Percentiles rank a stretch among this genome's conserved stretches.
These are phyloP conservation scores for Auricularia auricula-judae DNA, from an alignment of 768 basidiomycete genomes.

Conservation along the genomic window DNA sequence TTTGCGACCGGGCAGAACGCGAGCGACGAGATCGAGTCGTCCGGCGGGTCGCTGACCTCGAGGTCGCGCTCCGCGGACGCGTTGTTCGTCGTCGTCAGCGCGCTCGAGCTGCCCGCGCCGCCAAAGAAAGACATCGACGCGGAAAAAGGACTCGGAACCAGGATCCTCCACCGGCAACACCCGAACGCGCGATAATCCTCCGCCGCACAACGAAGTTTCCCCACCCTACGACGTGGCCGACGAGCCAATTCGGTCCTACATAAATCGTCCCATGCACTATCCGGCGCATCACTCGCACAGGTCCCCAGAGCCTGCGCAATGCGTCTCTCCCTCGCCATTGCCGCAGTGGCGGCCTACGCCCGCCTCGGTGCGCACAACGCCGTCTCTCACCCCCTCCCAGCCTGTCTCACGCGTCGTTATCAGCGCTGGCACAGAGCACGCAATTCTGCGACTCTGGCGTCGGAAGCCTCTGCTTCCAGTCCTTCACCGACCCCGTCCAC, in stretches of 20 bases:
- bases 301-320: background rate
- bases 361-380: background rate
- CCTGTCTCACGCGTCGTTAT: background rate
- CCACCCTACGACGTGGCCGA: background rate
- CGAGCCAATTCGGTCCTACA: background rate
- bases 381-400: background rate
- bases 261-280: background rate
- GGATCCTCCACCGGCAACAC: background rate
- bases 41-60: constrained; percentile 68
- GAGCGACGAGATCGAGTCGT: constrained; percentile 79
- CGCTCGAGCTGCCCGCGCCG: background rate
- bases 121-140: constrained; percentile 13
- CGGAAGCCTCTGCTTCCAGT: constrained; percentile 41
- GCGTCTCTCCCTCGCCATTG: constrained; percentile 1
- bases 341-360: background rate
- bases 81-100: background rate
- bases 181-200: background rate
- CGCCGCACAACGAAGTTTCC: background rate
- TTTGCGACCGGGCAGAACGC: constrained; percentile 79
- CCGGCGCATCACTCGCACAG: background rate
- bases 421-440: constrained; percentile 37
- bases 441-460: constrained; percentile 38
- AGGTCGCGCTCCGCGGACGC: constrained; percentile 54
- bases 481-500: constrained; percentile 21
- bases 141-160: background rate